phyloP scores from a whole-genome alignment of 139 green algal species.

The Yamagishiella unicocca region DNA sequence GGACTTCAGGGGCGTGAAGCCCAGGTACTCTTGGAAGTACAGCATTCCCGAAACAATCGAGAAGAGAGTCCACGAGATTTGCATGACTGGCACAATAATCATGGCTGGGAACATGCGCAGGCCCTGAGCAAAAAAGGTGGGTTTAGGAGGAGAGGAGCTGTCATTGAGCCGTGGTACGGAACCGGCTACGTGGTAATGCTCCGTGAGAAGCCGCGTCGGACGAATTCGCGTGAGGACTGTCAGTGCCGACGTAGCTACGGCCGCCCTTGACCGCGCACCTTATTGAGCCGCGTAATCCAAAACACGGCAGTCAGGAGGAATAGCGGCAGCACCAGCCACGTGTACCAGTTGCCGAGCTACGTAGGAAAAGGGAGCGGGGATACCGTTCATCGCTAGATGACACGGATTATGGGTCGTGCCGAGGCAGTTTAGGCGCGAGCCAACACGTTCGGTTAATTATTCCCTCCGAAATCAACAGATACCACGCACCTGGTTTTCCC shows the following conservation, averaged over 20 bases:
- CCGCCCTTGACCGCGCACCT: too few relatives aligned
- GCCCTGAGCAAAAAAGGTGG: slow-evolving; percentile 66
- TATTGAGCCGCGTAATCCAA: slow-evolving; percentile 88
- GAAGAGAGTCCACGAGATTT: slow-evolving; percentile 92
- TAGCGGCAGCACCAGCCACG: slow-evolving; percentile 75
- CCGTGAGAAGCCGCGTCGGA: too few relatives aligned
- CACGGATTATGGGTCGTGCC: background rate
- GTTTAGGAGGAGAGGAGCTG: too few relatives aligned
- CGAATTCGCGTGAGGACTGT: too few relatives aligned
- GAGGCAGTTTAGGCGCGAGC: too few relatives aligned
- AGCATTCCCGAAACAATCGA: slow-evolving; percentile 83
- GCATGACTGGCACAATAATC: slow-evolving; percentile 90
- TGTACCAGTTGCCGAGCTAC: slow-evolving; percentile 88
- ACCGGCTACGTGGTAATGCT: too few relatives aligned
- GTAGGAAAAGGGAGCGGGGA: background rate
- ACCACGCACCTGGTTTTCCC: slow-evolving; percentile 67
- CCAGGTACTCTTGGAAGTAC: slow-evolving; percentile 88
- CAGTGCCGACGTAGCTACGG: too few relatives aligned
- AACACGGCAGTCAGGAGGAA: slow-evolving; percentile 84
- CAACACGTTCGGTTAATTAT: background rate
- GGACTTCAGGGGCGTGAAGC: slow-evolving; percentile 65
- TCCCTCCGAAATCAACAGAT: too few relatives aligned
- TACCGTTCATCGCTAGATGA: background rate
- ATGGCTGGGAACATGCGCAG: slow-evolving; percentile 86
- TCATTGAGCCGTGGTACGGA: too few relatives aligned